phyloP scores from a whole-genome alignment of 2,329 filamentous ascomycete genomes.

The Alternaria panax region DNA sequence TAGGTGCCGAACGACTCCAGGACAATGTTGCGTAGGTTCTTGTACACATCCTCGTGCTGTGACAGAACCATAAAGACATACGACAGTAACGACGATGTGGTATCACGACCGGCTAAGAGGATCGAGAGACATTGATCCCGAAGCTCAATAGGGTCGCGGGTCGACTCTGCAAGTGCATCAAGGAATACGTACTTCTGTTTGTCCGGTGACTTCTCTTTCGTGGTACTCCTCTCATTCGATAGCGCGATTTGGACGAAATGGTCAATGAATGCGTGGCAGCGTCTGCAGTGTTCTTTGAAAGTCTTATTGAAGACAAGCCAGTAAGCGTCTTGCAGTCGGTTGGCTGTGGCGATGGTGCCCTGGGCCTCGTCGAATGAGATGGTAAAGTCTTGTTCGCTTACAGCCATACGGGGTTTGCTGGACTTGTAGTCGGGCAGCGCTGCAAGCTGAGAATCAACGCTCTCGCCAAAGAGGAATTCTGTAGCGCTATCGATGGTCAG shows the following conservation, averaged over 20 bases:
- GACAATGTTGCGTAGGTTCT: conserved; percentile 47
- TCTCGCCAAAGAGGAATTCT: conserved; percentile 49
- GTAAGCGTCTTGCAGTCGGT: conserved; percentile 40
- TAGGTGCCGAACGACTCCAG: conserved; percentile 53
- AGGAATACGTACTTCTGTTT: conserved; percentile 74
- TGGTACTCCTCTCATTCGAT: conserved; percentile 22
- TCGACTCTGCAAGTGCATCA: conserved; percentile 80
- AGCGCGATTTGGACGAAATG: conserved; percentile 35
- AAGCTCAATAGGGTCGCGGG: conserved; percentile 69
- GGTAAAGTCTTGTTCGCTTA: conserved; percentile 34
- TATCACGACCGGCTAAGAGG: conserved; percentile 84
- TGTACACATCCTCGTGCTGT: conserved; percentile 47
- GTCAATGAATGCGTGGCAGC: conserved; percentile 39
- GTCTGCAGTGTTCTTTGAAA: conserved; percentile 40
- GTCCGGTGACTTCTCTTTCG: conserved; percentile 19
- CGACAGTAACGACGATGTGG: conserved; percentile 79
- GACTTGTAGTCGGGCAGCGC: conserved; percentile 28
- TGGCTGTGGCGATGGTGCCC: conserved; percentile 15
- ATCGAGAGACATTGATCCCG: conserved; percentile 84
- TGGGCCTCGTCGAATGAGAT: conserved; percentile 35
- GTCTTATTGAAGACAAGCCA: conserved; percentile 39
- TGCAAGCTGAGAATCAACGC: conserved; percentile 39
- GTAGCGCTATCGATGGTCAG: conserved; percentile 51
- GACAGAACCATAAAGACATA: conserved; percentile 67
- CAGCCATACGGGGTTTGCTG: conserved; percentile 12